Base-by-base conservation (phyloP, 2,329 filamentous ascomycete species). In the Penicillium psychrosexuale region DNA sequence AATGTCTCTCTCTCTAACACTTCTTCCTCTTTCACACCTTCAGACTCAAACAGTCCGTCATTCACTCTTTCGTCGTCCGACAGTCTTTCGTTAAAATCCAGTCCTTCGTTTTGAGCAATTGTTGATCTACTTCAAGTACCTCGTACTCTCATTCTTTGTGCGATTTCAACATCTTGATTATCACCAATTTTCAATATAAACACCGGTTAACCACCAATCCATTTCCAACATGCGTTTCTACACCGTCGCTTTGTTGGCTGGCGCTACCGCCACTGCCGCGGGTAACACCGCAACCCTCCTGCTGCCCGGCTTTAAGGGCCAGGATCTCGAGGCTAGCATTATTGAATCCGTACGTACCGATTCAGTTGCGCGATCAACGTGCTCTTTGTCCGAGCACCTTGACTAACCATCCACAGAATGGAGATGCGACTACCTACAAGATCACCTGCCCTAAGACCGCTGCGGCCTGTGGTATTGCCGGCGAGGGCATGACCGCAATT, bases 181-280 rank as follows among this genome's bases (percentile, higher is more conserved):
- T 34, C 19, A 40, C 22, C 36, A n/a, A 46, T 24, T 38, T 31
- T 17, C 30, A 12, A 47, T 34, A 47, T 44, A 31, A 44, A 39
- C 12, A 47, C 39, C 56, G n/a, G 39, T 50, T 28, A 38, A 36
- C 12, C 38, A 47, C 38, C 46, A 11, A 47, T 39, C 17, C 33
- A 52, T 42, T 51, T 43, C 45, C 61, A 65, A 44, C 31, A 66
- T 66, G 63, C 63, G 61, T 58, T 63, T 62, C 57, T 49, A 61
- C 53, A 55, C 65, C 52, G 31, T 67, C 46, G 64, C 63, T 52
- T 52, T 69, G 46, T 51, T 69, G 58, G 61, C 66, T 38, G 58
- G 61, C 55, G 60, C 61, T 42, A 61, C 66, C 37, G 56, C 67
- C 28, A 66, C 55, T 36, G 53, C 61, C 37, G 64, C 64, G 5